Evolutionary conservation across 305 asterid genomes (phyloP).

Genomic region (Fraxinus sp.): DNA sequence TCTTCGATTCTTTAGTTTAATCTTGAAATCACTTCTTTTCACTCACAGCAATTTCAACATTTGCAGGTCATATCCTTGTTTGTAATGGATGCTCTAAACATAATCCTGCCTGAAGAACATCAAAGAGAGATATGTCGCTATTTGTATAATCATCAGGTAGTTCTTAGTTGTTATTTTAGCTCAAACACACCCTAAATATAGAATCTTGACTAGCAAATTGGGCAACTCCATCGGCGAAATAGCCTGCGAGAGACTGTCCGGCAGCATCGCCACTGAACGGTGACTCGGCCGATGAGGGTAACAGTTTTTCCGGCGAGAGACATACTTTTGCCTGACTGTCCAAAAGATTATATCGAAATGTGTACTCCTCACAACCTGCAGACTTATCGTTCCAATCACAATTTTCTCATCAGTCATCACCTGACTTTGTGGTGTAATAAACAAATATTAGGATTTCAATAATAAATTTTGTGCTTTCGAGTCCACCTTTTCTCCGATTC

Average conservation of each 20-base stretch:
- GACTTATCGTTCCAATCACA: background rate
- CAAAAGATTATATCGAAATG: background rate
- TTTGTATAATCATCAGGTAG: constrained; percentile 61
- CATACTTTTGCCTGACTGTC: background rate
- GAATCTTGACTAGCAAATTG: background rate
- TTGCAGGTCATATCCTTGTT: constrained; percentile 50
- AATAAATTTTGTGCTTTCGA: background rate
- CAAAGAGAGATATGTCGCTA: constrained; percentile 52
- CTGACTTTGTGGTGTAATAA: background rate
- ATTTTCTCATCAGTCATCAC: background rate
- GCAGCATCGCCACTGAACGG: background rate
- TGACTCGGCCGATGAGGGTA: background rate
- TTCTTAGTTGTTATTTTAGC: background rate
- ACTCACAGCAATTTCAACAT: background rate
- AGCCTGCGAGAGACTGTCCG: background rate
- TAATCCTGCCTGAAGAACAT: constrained; percentile 40
- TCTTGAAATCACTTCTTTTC: background rate
- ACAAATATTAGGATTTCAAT: background rate
- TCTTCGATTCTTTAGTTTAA: background rate
- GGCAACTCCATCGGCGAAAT: background rate
- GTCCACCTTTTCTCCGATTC: background rate
- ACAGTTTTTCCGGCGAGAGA: background rate
- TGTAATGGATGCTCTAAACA: constrained; percentile 35
- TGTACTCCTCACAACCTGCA: background rate
- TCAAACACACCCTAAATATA: too few species aligned